Evolutionary conservation across 306 rosid species (phyloP).

Genomic region (Spatholobus suberectus): DNA sequence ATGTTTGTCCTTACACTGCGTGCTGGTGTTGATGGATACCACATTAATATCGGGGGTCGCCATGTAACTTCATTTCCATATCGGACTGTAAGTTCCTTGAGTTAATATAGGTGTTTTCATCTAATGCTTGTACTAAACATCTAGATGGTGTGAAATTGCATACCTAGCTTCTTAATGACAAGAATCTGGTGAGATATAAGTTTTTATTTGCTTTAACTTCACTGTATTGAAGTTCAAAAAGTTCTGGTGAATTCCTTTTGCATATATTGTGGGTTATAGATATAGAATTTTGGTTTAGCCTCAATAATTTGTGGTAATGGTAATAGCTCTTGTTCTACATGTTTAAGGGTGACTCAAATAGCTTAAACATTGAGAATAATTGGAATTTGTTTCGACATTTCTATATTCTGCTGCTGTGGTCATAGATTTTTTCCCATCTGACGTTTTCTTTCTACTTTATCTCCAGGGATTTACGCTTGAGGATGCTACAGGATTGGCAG

Average conservation of each 20-base stretch:
- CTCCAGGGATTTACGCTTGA: slow-evolving; percentile 89
- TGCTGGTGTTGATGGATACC: slow-evolving; percentile 93
- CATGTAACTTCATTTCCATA: slow-evolving; percentile 92
- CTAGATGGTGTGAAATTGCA: slow-evolving; percentile 17
- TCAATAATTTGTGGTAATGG: background rate
- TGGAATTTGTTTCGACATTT: slow-evolving; percentile 16
- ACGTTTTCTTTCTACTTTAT: slow-evolving; percentile 3
- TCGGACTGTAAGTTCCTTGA: slow-evolving; percentile 69
- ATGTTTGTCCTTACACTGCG: slow-evolving; percentile 84
- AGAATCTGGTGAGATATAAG: background rate
- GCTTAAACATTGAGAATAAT: background rate
- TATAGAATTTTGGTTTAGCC: slow-evolving; percentile 6
- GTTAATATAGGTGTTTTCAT: slow-evolving; percentile 13
- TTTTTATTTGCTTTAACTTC: slow-evolving; percentile 11
- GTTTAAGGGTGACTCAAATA: background rate
- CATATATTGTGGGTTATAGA: background rate
- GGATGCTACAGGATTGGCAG: slow-evolving; percentile 92
- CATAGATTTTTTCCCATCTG: background rate
- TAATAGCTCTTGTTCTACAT: slow-evolving; percentile 11
- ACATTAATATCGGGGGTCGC: slow-evolving; percentile 82
- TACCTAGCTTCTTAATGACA: slow-evolving; percentile 27
- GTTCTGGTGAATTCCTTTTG: slow-evolving; percentile 6
- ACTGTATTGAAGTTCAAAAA: slow-evolving; percentile 9
- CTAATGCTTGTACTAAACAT: slow-evolving; percentile 23
- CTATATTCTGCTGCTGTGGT: slow-evolving; percentile 14